These are phyloP conservation scores for Nakazawaea holstii DNA, from an alignment of 805 yeast species.

Conservation along the genomic window DNA sequence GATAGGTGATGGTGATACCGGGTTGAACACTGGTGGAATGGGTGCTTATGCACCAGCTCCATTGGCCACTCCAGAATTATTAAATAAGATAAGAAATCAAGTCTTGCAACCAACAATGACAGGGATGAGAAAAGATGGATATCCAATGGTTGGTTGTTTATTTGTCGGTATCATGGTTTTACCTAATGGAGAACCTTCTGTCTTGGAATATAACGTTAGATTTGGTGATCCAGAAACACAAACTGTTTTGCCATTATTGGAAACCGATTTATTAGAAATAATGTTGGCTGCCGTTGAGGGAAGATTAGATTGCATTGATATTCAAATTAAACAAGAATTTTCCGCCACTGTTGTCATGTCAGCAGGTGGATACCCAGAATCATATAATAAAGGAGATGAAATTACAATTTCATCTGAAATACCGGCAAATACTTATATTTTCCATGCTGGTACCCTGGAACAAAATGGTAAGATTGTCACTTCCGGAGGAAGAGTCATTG, in stretches of 20 bases:
- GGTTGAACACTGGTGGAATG: conserved; percentile 99
- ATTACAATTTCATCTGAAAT: conserved; percentile 50
- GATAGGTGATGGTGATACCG: conserved; percentile 87
- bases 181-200: conserved; percentile 79
- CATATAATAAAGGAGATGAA: conserved; percentile 80
- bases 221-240: conserved; percentile 99
- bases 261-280: conserved; percentile 90
- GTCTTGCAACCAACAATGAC: conserved; percentile 87
- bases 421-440: conserved; percentile 63
- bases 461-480: conserved; percentile 63
- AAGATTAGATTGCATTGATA: conserved; percentile 77
- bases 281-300: conserved; percentile 93
- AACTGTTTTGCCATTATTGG: conserved; percentile 83
- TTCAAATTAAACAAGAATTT: conserved; percentile 48
- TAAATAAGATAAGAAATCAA: conserved; percentile 64
- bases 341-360: conserved; percentile 94
- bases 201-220: conserved; percentile 93
- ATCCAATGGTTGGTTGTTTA: conserved; percentile 91
- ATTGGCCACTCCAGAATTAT: conserved; percentile 71
- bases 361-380: conserved; percentile 95
- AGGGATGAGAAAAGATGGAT: conserved; percentile 94
- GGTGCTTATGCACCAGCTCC: conserved; percentile 99
- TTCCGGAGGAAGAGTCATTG: conserved; percentile 95
- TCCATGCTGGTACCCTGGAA: conserved; percentile 91
- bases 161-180: conserved; percentile 95